Evolutionary conservation across 768 basidiomycete species (phyloP).

Genomic region (Hebeloma cylindrosporum): DNA sequence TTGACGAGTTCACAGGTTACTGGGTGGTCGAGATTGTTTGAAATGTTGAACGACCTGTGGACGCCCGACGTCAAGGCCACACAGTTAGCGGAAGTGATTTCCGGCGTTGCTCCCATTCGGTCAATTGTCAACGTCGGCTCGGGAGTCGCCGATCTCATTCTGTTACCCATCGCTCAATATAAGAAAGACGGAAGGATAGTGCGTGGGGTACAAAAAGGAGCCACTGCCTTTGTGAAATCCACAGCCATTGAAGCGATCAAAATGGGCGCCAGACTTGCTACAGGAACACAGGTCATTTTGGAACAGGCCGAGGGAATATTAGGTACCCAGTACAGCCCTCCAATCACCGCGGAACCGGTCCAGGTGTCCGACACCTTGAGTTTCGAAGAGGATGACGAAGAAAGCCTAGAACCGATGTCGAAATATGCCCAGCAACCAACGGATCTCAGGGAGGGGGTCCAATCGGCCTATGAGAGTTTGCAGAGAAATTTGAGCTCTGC

Average conservation of each 20-base stretch:
- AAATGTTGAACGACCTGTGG: constrained; percentile 96
- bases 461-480: constrained; percentile 89
- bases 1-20: constrained; percentile 70
- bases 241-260: constrained; percentile 96
- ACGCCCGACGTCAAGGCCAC: constrained; percentile 99
- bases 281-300: constrained; percentile 95
- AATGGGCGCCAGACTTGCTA: constrained; percentile 90
- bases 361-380: constrained; percentile 43
- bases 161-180: constrained; percentile 96
- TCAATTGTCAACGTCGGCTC: constrained; percentile 97
- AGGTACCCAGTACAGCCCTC: constrained; percentile 71
- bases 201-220: constrained; percentile 91
- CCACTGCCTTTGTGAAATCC: constrained; percentile 88
- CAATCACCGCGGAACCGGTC: constrained; percentile 67
- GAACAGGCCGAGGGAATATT: constrained; percentile 93
- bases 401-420: constrained; percentile 62
- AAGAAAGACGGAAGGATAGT: constrained; percentile 94
- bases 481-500: constrained; percentile 87
- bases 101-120: constrained; percentile 93
- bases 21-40: constrained; percentile 89
- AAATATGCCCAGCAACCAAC: constrained; percentile 91
- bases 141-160: constrained; percentile 92
- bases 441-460: constrained; percentile 82
- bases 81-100: constrained; percentile 94
- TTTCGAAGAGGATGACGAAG: constrained; percentile 42